A percentile compares a stretch with the other conserved stretches of the same genome.
These are phyloP conservation scores for Annulohypoxylon truncatum DNA, from an alignment of 2,329 filamentous ascomycete species.

Conservation along the genomic window DNA sequence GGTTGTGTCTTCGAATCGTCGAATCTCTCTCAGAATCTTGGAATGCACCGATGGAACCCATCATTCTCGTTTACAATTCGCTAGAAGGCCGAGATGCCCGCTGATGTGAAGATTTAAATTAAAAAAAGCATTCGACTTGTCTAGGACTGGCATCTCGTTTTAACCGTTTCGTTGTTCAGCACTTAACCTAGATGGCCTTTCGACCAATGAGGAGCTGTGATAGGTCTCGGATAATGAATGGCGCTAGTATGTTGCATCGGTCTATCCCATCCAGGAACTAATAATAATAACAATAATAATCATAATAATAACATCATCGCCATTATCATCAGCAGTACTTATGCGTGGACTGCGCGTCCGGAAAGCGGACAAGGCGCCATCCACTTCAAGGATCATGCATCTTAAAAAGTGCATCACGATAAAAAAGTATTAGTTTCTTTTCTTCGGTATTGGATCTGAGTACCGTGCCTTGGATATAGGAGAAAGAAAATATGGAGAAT, in stretches of 20 bases:
- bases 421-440: slow-evolving; percentile 5
- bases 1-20: not conserved
- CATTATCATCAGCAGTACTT: slow-evolving; percentile 7
- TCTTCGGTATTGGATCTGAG: not conserved
- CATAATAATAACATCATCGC: slow-evolving; percentile 24
- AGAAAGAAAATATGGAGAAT: slow-evolving; percentile 23
- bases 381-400: slow-evolving; percentile 4
- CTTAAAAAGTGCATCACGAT: slow-evolving; percentile 7
- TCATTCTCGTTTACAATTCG: slow-evolving; percentile 13
- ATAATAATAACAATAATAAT: slow-evolving; percentile 31
- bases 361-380: slow-evolving; percentile 25
- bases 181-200: slow-evolving; percentile 3
- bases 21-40: slow-evolving; percentile 6
- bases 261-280: slow-evolving; percentile 24
- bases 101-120: slow-evolving; percentile 17
- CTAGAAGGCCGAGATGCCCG: slow-evolving; percentile 6
- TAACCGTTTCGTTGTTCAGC: slow-evolving; percentile 38
- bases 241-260: slow-evolving; percentile 41
- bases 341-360: slow-evolving; percentile 33
- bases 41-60: not conserved
- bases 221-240: slow-evolving; percentile 41
- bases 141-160: slow-evolving; percentile 30
- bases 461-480: not conserved
- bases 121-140: slow-evolving; percentile 10
- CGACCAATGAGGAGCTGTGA: slow-evolving; percentile 38